phyloP scores from a whole-genome alignment of 352 stramenopile species.

The Globisporangium alternatum region DNA sequence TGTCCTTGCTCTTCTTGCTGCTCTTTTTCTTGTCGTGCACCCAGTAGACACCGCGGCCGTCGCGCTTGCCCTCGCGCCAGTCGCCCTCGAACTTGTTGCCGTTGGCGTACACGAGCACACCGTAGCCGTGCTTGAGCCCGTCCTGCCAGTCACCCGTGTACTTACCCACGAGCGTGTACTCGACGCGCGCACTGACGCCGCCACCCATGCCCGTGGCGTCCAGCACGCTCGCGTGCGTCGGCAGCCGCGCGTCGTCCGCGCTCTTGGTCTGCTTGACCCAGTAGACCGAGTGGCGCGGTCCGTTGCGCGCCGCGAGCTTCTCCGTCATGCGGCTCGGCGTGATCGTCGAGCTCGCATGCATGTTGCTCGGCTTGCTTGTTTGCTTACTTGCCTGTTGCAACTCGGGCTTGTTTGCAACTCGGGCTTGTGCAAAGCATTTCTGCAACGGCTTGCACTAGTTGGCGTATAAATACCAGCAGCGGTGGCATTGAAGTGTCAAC shows the following conservation, averaged over 20 bases:
- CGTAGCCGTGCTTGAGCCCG: conserved; percentile 92
- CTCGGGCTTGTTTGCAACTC: background rate
- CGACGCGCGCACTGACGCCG: conserved; percentile 31
- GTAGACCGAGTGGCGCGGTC: conserved; percentile 73
- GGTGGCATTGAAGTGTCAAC: too few species aligned
- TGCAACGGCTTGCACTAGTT: too few species aligned
- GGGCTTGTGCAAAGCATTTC: too few species aligned
- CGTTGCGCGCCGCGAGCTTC: conserved; percentile 57
- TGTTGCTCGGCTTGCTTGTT: background rate
- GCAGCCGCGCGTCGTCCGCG: conserved; percentile 19
- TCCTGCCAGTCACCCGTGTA: conserved; percentile 94
- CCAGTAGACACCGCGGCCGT: conserved; percentile 83
- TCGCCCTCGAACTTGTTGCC: conserved; percentile 91
- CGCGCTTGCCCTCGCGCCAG: conserved; percentile 75
- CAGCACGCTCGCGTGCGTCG: conserved; percentile 32
- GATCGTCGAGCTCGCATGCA: conserved; percentile 12
- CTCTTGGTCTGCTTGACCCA: conserved; percentile 60
- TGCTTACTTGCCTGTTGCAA: background rate
- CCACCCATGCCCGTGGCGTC: conserved; percentile 27
- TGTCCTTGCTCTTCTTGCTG: conserved; percentile 46
- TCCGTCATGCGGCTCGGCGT: conserved; percentile 49
- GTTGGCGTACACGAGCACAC: conserved; percentile 86
- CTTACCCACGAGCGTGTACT: conserved; percentile 69
- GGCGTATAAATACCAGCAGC: too few species aligned
- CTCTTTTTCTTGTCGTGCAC: conserved; percentile 45